These are phyloP conservation scores for Trypanosoma cruzi DNA, from an alignment of 208 protist genomes.

Conservation along the genomic window DNA sequence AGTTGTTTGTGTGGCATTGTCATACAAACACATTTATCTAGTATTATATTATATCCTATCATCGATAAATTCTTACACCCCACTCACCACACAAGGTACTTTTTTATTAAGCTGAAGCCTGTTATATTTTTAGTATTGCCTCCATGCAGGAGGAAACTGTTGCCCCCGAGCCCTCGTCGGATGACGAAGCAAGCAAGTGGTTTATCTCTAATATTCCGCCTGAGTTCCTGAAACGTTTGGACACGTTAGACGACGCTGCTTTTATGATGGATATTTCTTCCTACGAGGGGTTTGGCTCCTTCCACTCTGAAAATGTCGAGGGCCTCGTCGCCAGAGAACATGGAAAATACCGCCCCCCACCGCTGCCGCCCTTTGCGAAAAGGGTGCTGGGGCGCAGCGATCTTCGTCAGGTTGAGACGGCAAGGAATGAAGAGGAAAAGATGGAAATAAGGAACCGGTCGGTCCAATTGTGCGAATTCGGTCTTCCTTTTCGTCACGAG, in stretches of 20 bases:
- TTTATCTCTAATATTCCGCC: background rate
- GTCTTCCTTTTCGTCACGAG: constrained; percentile 42
- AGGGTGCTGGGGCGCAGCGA: constrained; percentile 43
- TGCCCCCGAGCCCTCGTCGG: background rate
- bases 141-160: background rate
- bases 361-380: constrained; percentile 48
- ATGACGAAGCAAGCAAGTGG: constrained; percentile 3
- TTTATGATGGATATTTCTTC: constrained; percentile 35
- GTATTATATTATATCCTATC: no score
- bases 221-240: constrained; percentile 33
- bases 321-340: constrained; percentile 58
- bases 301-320: constrained; percentile 92
- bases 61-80: no score
- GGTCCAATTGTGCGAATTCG: constrained; percentile 34
- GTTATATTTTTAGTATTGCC: background rate
- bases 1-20: background rate
- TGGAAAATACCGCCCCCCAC: constrained; percentile 51
- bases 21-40: background rate
- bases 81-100: no score
- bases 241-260: constrained; percentile 20
- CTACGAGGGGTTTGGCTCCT: constrained; percentile 92
- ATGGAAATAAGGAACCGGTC: constrained; percentile 5
- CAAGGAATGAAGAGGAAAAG: constrained; percentile 29
- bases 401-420: constrained; percentile 17
- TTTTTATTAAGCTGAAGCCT: constrained; percentile 2